Percentiles rank a stretch among this genome's conserved stretches.
Conservation (phyloP, 768 basidiomycete genomes). For the Naganishia randhawae region DNA sequence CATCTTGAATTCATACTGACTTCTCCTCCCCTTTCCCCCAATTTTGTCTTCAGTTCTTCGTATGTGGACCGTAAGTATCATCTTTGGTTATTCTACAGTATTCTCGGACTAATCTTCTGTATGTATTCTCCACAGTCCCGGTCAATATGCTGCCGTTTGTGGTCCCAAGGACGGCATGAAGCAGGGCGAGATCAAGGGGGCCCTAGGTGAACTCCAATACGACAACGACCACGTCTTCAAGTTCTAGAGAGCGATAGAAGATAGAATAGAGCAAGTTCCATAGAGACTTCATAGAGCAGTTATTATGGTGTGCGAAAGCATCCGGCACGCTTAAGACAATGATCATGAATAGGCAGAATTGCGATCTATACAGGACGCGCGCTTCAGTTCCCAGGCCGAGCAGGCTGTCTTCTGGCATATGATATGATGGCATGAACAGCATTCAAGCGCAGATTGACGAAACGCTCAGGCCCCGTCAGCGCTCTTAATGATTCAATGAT, state of each 20-base stretch:
- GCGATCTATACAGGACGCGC: too few relatives aligned
- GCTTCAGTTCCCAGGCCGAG: too few relatives aligned
- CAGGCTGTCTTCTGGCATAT: too few relatives aligned
- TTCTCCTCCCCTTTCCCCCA: neutral
- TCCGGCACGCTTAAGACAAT: too few relatives aligned
- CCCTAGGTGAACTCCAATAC: constrained; percentile 84
- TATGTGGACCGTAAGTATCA: constrained; percentile 65
- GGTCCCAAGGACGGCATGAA: constrained; percentile 84
- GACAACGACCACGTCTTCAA: constrained; percentile 72
- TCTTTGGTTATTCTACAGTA: too few relatives aligned
- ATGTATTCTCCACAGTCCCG: constrained; percentile 53
- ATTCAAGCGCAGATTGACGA: too few relatives aligned
- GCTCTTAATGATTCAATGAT: too few relatives aligned
- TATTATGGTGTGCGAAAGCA: neutral
- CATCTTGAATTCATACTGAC: neutral
- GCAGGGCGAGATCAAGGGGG: constrained; percentile 75
- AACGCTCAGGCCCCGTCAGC: too few relatives aligned
- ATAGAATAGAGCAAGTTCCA: neutral
- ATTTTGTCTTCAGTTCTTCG: constrained; percentile 52
- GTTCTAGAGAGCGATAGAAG: constrained; percentile 43
- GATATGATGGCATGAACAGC: too few relatives aligned
- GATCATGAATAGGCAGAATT: too few relatives aligned
- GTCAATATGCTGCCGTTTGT: constrained; percentile 79
- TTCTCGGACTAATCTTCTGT: neutral
- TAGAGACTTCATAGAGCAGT: too few relatives aligned